phyloP scores from a whole-genome alignment of 176 grass and related monocot species.

The Microstegium vimineum region DNA sequence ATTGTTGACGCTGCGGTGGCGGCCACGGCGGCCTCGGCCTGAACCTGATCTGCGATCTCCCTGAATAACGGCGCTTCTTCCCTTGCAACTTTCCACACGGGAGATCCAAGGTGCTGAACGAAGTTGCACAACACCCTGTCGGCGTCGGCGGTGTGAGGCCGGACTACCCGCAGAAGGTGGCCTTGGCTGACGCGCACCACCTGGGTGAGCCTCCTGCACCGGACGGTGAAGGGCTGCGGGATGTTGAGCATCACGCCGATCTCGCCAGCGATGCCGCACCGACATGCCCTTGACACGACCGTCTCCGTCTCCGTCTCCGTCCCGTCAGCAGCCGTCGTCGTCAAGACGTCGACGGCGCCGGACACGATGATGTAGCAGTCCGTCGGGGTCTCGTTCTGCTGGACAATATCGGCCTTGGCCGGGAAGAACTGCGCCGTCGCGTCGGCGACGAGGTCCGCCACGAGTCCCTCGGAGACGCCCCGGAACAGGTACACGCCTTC shows the following conservation, averaged over 20 bases:
- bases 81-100: neutral
- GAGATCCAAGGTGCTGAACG: neutral
- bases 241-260: slow-evolving; percentile 53
- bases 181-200: slow-evolving; percentile 34
- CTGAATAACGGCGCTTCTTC: neutral
- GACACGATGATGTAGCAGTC: slow-evolving; percentile 52
- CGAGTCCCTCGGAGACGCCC: slow-evolving; percentile 28
- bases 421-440: slow-evolving; percentile 41
- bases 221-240: slow-evolving; percentile 50
- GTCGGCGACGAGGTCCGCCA: slow-evolving; percentile 39
- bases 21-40: neutral
- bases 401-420: slow-evolving; percentile 44
- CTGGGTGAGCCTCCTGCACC: slow-evolving; percentile 41
- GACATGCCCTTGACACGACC: slow-evolving; percentile 24
- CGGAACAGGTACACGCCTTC: slow-evolving; percentile 43
- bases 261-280: slow-evolving; percentile 44
- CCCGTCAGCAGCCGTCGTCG: slow-evolving; percentile 2
- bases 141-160: slow-evolving; percentile 24
- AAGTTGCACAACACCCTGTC: slow-evolving; percentile 21
- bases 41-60: neutral
- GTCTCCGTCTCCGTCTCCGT: too few relatives aligned
- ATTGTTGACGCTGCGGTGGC: neutral
- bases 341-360: slow-evolving; percentile 31
- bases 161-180: slow-evolving; percentile 30
- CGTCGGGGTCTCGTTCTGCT: slow-evolving; percentile 38